Evolutionary conservation across 768 basidiomycete genomes (phyloP).

Genomic region (Macrolepiota fuliginosa): DNA sequence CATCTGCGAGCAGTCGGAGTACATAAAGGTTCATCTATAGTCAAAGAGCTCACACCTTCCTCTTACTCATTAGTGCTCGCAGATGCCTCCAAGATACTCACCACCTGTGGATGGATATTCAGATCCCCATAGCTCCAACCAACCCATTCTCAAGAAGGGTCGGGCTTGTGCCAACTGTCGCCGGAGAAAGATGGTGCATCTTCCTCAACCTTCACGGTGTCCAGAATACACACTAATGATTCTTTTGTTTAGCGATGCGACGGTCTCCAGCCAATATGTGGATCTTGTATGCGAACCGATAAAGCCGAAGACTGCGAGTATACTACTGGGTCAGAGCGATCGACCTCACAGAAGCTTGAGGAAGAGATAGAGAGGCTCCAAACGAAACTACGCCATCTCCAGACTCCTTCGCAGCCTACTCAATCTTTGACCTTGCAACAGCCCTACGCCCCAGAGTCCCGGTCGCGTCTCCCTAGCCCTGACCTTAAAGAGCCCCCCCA

Average conservation of each 20-base stretch:
- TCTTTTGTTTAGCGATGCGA: conserved; percentile 46
- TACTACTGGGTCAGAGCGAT: conserved; percentile 40
- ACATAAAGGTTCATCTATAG: background rate
- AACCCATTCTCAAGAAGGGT: conserved; percentile 11
- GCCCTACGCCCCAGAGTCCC: conserved; percentile 27
- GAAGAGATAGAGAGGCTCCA: conserved; percentile 47
- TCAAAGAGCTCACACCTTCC: background rate
- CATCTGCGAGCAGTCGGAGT: background rate
- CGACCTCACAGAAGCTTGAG: conserved; percentile 48
- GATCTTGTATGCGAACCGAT: conserved; percentile 45
- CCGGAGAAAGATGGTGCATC: conserved; percentile 11
- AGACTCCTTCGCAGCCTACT: conserved; percentile 21
- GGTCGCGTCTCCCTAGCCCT: background rate
- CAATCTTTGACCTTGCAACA: conserved; percentile 29
- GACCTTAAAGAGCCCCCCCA: conserved; percentile 28
- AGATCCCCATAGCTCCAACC: background rate
- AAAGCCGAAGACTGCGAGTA: conserved; percentile 63
- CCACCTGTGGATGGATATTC: background rate
- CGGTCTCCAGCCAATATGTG: conserved; percentile 49
- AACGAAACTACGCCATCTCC: conserved; percentile 44
- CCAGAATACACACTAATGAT: background rate
- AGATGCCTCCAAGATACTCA: background rate
- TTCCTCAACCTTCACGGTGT: background rate
- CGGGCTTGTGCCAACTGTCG: conserved; percentile 12
- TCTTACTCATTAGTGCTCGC: background rate